A percentile compares a stretch with the other conserved stretches of the same genome.
These are phyloP conservation scores for Botrytis hyacinthi DNA, from an alignment of 2,329 filamentous ascomycete genomes.

Conservation along the genomic window DNA sequence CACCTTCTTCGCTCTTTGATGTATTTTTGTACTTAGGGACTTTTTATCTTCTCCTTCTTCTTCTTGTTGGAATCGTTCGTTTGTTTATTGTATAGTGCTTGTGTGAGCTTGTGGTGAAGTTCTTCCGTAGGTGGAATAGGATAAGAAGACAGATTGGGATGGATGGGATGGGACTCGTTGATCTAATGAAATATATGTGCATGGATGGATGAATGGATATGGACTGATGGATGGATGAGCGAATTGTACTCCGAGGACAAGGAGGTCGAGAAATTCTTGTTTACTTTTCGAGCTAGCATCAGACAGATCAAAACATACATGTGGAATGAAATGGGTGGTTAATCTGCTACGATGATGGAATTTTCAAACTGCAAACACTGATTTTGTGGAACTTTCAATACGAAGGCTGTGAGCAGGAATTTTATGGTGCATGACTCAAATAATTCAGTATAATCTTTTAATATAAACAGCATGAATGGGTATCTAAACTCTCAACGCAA, in stretches of 20 bases:
- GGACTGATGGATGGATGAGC: not conserved
- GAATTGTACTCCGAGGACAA: not conserved
- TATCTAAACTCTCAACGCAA: conserved; percentile 13
- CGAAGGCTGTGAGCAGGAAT: not conserved
- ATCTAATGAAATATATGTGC: conserved; percentile 1
- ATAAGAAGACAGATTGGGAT: not conserved
- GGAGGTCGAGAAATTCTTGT: not conserved
- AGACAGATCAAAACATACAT: conserved; percentile 2
- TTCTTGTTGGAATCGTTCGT: not conserved
- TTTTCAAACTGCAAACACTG: not conserved
- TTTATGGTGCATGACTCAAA: not conserved
- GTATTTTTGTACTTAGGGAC: conserved; percentile 3
- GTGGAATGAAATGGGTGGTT: conserved; percentile 1
- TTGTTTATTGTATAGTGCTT: not conserved
- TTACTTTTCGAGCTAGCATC: not conserved
- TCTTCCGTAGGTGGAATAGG: not conserved
- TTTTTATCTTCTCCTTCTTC: not conserved
- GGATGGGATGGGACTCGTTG: not conserved
- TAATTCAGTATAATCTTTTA: not conserved
- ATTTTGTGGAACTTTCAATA: not conserved
- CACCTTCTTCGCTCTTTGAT: conserved; percentile 22
- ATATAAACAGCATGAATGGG: not conserved
- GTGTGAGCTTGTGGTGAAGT: not conserved
- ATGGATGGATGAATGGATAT: not conserved
- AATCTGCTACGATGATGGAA: not conserved